Percentiles rank a stretch among this genome's conserved stretches.
Conservation (phyloP, 768 basidiomycete species). For the Naganishia vaughanmartiniae region DNA sequence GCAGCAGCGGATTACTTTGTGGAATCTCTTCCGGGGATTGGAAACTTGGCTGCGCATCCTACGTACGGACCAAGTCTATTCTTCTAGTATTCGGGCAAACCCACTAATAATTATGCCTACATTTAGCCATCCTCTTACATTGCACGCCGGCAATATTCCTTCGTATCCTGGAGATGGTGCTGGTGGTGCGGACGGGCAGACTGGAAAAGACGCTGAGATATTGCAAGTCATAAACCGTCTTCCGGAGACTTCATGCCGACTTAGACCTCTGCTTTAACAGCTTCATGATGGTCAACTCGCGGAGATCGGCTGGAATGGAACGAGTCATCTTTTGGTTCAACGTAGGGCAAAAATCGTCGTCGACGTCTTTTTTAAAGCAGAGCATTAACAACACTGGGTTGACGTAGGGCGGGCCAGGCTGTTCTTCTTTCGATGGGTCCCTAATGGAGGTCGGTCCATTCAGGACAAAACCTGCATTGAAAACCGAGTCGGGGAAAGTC, state of each 20-base stretch:
- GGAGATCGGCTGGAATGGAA: slow-evolving; percentile 82
- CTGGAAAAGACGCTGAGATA: slow-evolving; percentile 48
- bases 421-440: slow-evolving; percentile 92
- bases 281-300: slow-evolving; percentile 85
- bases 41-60: slow-evolving; percentile 47
- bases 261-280: slow-evolving; percentile 25
- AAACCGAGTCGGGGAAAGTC: slow-evolving; percentile 60
- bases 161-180: slow-evolving; percentile 48
- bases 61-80: slow-evolving; percentile 39
- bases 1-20: slow-evolving; percentile 51
- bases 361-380: not conserved
- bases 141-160: slow-evolving; percentile 50
- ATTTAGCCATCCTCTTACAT: slow-evolving; percentile 49
- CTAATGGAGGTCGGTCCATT: slow-evolving; percentile 98
- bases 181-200: slow-evolving; percentile 47
- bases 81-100: not conserved
- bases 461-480: slow-evolving; percentile 56
- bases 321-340: slow-evolving; percentile 96
- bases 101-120: not conserved
- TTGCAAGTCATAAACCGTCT: slow-evolving; percentile 41
- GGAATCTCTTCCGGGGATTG: slow-evolving; percentile 49
- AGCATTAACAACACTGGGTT: not conserved
- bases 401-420: slow-evolving; percentile 90
- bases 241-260: not conserved
- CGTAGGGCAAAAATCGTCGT: slow-evolving; percentile 57